These are phyloP conservation scores for Fusarium sp. DNA, from an alignment of 2,329 filamentous ascomycete species.

Conservation along the genomic window DNA sequence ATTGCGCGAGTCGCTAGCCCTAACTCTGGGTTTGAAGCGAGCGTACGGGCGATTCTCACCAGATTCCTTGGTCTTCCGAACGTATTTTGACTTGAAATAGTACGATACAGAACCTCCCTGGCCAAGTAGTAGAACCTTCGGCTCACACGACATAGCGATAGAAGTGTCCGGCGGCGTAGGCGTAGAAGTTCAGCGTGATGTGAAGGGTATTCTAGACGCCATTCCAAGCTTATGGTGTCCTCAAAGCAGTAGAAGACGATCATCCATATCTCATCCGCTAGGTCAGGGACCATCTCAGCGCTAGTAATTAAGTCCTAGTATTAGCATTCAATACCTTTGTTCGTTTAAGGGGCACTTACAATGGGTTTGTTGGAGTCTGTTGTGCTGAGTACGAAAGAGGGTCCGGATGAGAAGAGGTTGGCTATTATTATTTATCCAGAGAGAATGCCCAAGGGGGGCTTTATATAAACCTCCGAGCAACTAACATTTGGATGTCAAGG, in stretches of 20 bases:
- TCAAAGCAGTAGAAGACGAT: not conserved
- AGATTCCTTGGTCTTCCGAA: not conserved
- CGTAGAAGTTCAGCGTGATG: too few relatives aligned
- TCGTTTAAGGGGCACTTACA: not conserved
- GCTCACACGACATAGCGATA: not conserved
- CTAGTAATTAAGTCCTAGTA: not conserved
- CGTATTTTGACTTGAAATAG: not conserved
- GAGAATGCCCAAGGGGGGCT: too few relatives aligned
- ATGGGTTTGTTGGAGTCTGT: too few relatives aligned
- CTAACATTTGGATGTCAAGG: too few relatives aligned
- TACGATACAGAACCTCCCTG: not conserved
- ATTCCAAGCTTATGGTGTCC: not conserved
- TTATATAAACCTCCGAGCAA: too few relatives aligned
- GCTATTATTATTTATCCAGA: too few relatives aligned
- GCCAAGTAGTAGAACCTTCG: not conserved
- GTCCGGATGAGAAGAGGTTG: too few relatives aligned
- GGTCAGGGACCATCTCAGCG: not conserved
- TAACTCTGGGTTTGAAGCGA: not conserved
- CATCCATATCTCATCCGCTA: not conserved
- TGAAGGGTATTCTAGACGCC: too few relatives aligned
- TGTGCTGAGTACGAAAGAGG: not conserved
- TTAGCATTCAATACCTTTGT: not conserved
- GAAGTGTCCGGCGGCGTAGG: not conserved
- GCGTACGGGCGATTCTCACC: not conserved
- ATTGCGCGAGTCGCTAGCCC: not conserved